Base-by-base conservation (phyloP, 257 asterid genomes). In the Petunia secreta region DNA sequence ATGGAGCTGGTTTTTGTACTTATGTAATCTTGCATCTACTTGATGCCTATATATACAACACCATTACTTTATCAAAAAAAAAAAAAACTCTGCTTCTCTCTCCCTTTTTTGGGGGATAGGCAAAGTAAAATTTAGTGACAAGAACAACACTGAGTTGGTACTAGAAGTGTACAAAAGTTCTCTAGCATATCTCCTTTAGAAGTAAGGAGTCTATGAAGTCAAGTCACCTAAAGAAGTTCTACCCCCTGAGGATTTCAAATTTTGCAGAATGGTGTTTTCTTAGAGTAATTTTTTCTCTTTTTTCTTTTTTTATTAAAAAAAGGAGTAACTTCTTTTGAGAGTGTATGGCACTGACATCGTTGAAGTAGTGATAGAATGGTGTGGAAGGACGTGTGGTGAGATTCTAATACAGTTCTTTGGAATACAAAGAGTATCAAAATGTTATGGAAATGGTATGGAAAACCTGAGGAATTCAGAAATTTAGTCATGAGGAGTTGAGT, bases 241-340 rank as follows among this genome's bases (percentile, higher is more conserved):
- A 36, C 68, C 39, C 10, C 34, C 73, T 16, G 25, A 38, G 48
- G 50, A 63, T 41, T 63, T 63, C n/a, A 63, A 14, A 63, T 36
- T 63, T 36, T 63, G 68, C 37, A 63, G 68, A 36, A 41, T 25
- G 25, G 25, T 25, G 10, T 4, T 48, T 48, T 48, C 8, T 48
- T 0, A 48, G 53, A 5, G 8, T 48, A 48, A 48, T 48, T 48
- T 48, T 48, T 48, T 48, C 53, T 48, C 25, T 25, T 25, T 25
- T 25, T 25, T 25, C 25, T 25, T 25, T 25, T 25, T 25, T 25
- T 25, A 25, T 25, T 25, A 25, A 25, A 25, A 66, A 39, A 36
- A 39, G 53, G 74, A 66, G 74, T 6, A 38, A 44, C 71, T 66
- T 65, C 73, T 39, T 65, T 40, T 66, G 74, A 66, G 40, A 40